Base-by-base conservation (phyloP, 2,329 filamentous ascomycete genomes). In the Periconia macrospinosa region DNA sequence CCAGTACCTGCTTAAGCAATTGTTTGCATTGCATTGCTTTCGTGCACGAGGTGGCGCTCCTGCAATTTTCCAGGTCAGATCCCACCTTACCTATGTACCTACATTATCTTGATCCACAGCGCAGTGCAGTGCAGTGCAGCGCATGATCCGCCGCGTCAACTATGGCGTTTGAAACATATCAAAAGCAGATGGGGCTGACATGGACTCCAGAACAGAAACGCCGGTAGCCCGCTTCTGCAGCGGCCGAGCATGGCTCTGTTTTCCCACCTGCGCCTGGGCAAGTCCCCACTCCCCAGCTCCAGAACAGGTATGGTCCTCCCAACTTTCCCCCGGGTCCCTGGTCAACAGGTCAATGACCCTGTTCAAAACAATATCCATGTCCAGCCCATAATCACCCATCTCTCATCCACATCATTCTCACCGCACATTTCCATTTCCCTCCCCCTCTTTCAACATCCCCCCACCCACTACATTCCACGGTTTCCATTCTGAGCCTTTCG, bases 341-440 rank as follows among this genome's bases (percentile, higher is more conserved):
- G 23, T 27, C 42, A 27, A 42, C 15, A 42, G 41, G 15, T 19
- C 30, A 45, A 49, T 30, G 43, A 35, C 18, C 44, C 53, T 45
- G 37, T 30, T 42, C 53, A 30, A 55, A 55, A 55, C 53, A 55
- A 54, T n/a, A n/a, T n/a, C n/a, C n/a, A 50, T 41, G 14, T 23
- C 43, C 13, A 37, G 23, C 44, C 19, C 43, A 52, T 46, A 49
- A 50, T 48, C 53, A 35, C 52, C 43, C 50, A 52, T 47, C 51
- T 17, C 33, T 19, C 35, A 17, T 30, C 47, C 54, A 56, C 23
- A 27, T 27, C 50, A 56, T 15, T 47, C 49, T 18, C 15, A 51
- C 49, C 44, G 47, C 50, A 48, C 51, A 45, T 53, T 47, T 33
- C 41, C 43, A 19, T 17, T 27, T 44, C 35, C 44, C 49, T 30